Evolutionary conservation across 345 rosid species (phyloP).

Genomic region (Chamaenerion angustifolium): DNA sequence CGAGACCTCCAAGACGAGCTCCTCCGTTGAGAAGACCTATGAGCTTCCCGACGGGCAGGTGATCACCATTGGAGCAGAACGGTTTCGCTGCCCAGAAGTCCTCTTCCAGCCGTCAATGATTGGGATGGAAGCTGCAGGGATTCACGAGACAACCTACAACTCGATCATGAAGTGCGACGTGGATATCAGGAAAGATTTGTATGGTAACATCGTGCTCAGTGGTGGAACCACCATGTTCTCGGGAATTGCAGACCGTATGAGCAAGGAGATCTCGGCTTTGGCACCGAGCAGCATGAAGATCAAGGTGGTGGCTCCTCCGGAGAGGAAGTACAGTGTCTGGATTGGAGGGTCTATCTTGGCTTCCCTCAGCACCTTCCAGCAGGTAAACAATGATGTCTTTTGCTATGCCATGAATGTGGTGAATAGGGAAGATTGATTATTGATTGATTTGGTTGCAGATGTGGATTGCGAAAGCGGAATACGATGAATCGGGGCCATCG

Average conservation of each 20-base stretch:
- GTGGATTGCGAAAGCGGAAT: slow-evolving; percentile 95
- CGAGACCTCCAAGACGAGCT: slow-evolving; percentile 75
- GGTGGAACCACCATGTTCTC: slow-evolving; percentile 96
- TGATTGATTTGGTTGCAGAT: slow-evolving; percentile 21
- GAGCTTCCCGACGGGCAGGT: slow-evolving; percentile 86
- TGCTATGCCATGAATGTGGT: too few relatives aligned
- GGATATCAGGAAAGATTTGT: slow-evolving; percentile 76
- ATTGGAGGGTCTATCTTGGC: slow-evolving; percentile 90
- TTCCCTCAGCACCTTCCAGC: slow-evolving; percentile 95
- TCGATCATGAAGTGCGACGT: slow-evolving; percentile 95
- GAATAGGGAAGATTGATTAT: too few relatives aligned
- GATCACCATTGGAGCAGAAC: slow-evolving; percentile 82
- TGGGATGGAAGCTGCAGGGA: slow-evolving; percentile 92
- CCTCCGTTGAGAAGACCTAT: slow-evolving; percentile 75
- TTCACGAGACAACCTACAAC: slow-evolving; percentile 83
- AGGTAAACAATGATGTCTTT: slow-evolving; percentile 16
- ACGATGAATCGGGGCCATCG: slow-evolving; percentile 87
- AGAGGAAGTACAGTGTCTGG: slow-evolving; percentile 93
- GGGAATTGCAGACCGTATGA: slow-evolving; percentile 82
- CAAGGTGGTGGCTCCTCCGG: slow-evolving; percentile 87
- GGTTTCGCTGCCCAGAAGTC: slow-evolving; percentile 92
- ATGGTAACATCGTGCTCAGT: slow-evolving; percentile 82
- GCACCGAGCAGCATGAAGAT: slow-evolving; percentile 98
- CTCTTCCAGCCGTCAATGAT: slow-evolving; percentile 94
- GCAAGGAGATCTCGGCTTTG: slow-evolving; percentile 80